phyloP scores from a whole-genome alignment of 352 stramenopile species.

The Globisporangium paddicum region DNA sequence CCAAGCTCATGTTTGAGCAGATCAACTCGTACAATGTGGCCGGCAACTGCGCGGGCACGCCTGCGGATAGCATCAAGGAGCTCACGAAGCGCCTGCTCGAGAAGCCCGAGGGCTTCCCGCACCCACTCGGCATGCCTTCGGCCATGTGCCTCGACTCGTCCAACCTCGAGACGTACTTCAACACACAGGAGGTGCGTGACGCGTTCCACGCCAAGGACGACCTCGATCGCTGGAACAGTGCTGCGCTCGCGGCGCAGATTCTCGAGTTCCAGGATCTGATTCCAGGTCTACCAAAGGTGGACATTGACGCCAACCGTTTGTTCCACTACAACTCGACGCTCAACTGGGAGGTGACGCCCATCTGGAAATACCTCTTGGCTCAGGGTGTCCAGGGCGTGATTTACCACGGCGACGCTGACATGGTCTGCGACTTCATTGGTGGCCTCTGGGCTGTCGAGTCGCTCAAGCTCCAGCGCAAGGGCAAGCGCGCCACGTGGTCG shows the following conservation, averaged over 20 bases:
- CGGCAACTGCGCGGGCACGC: slow-evolving; percentile 36
- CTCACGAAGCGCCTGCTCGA: slow-evolving; percentile 36
- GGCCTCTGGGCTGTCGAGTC: slow-evolving; percentile 69
- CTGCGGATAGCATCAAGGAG: slow-evolving; percentile 38
- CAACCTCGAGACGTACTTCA: slow-evolving; percentile 68
- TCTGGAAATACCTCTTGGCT: slow-evolving; percentile 56
- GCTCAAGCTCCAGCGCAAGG: slow-evolving; percentile 37
- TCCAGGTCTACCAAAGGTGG: slow-evolving; percentile 29
- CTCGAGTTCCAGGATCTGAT: slow-evolving; percentile 12
- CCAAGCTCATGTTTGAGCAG: slow-evolving; percentile 29
- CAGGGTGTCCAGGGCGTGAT: slow-evolving; percentile 49
- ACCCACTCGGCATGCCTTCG: slow-evolving; percentile 69
- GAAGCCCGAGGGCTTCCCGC: slow-evolving; percentile 32
- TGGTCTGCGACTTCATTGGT: slow-evolving; percentile 63
- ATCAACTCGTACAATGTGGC: slow-evolving; percentile 75
- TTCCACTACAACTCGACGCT: slow-evolving; percentile 33
- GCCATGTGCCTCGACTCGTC: slow-evolving; percentile 62
- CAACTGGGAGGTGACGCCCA: slow-evolving; percentile 38
- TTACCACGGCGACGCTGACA: slow-evolving; percentile 72
- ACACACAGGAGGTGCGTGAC: slow-evolving; percentile 50
- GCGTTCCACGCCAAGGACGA: slow-evolving; percentile 69
- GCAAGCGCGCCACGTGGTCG: slow-evolving; percentile 39
- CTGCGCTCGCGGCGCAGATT: slow-evolving; percentile 35
- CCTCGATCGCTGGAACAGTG: slow-evolving; percentile 34
- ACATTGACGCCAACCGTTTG: slow-evolving; percentile 14